Evolutionary conservation across 352 stramenopile genomes (phyloP).

Genomic region (Phytophthora palmivora): DNA sequence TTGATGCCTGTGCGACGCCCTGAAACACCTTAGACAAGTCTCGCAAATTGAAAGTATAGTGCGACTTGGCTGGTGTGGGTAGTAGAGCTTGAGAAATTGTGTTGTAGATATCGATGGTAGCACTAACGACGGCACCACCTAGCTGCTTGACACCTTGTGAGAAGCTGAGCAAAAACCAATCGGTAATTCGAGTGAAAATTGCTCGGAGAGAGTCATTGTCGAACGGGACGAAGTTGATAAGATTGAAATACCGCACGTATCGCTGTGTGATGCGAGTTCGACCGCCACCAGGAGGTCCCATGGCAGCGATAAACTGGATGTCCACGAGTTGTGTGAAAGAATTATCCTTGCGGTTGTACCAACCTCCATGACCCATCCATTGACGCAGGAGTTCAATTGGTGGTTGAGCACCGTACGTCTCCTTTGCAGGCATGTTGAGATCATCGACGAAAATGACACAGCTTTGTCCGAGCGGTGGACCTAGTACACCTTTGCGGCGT

Average conservation of each 20-base stretch:
- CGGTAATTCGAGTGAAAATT: constrained; percentile 92
- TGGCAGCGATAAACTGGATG: constrained; percentile 93
- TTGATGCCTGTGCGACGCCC: constrained; percentile 86
- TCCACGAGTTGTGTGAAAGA: constrained; percentile 93
- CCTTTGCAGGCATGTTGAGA: constrained; percentile 95
- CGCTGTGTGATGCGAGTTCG: constrained; percentile 93
- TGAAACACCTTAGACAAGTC: constrained; percentile 95
- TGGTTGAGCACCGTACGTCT: constrained; percentile 94
- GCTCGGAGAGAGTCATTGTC: constrained; percentile 84
- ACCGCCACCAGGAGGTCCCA: constrained; percentile 92
- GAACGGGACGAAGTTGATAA: constrained; percentile 95
- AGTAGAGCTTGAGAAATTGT: constrained; percentile 89
- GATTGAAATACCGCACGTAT: constrained; percentile 94
- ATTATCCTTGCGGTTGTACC: constrained; percentile 95
- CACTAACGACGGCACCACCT: constrained; percentile 66
- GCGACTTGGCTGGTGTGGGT: constrained; percentile 93
- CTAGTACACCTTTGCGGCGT: constrained; percentile 92
- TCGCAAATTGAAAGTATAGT: constrained; percentile 96
- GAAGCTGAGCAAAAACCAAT: constrained; percentile 92
- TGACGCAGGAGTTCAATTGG: constrained; percentile 94
- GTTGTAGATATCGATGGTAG: constrained; percentile 94
- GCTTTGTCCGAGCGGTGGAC: constrained; percentile 89
- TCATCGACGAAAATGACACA: constrained; percentile 95
- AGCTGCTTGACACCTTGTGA: constrained; percentile 83
- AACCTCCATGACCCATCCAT: constrained; percentile 95